Evolutionary conservation across 202 grass and related monocot genomes (phyloP).

Genomic region (Brachypodium distachyon): DNA sequence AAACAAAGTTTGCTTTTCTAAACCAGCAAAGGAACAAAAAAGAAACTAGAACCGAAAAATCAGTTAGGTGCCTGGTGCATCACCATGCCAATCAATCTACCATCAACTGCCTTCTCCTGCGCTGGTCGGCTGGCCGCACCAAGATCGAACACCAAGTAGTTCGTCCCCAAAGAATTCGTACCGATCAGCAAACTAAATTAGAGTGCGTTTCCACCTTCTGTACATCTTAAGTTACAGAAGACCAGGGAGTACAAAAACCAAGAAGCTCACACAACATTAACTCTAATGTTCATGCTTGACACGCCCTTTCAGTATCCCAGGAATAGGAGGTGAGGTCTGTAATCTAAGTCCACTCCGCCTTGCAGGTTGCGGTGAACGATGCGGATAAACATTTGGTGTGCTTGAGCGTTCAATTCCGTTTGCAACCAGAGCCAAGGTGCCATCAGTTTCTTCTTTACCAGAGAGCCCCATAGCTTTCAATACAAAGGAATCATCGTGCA

Average conservation of each 20-base stretch:
- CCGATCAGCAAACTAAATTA: slow-evolving; percentile 24
- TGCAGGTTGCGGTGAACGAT: slow-evolving; percentile 33
- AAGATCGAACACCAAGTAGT: too few species aligned
- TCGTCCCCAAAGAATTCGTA: too few species aligned
- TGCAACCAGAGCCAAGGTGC: slow-evolving; percentile 12
- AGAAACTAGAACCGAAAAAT: neutral
- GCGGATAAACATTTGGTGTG: slow-evolving; percentile 29
- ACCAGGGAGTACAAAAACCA: slow-evolving; percentile 9
- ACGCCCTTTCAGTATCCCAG: slow-evolving; percentile 87
- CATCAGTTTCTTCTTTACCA: slow-evolving; percentile 49
- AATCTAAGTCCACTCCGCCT: slow-evolving; percentile 28
- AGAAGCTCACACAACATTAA: slow-evolving; percentile 19
- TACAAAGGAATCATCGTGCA: slow-evolving; percentile 88
- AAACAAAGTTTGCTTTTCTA: neutral
- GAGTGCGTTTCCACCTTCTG: slow-evolving; percentile 23
- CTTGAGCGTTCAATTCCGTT: slow-evolving; percentile 65
- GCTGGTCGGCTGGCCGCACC: too few species aligned
- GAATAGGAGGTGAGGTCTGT: slow-evolving; percentile 54
- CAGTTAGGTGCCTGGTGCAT: neutral
- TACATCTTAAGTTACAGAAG: slow-evolving; percentile 32
- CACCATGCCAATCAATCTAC: too few species aligned
- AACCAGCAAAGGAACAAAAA: neutral
- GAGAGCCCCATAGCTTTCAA: slow-evolving; percentile 89
- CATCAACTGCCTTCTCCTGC: too few species aligned
- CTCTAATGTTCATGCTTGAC: slow-evolving; percentile 79